Conservation (phyloP, 2,329 filamentous ascomycete species). For the Penicillium sp. region DNA sequence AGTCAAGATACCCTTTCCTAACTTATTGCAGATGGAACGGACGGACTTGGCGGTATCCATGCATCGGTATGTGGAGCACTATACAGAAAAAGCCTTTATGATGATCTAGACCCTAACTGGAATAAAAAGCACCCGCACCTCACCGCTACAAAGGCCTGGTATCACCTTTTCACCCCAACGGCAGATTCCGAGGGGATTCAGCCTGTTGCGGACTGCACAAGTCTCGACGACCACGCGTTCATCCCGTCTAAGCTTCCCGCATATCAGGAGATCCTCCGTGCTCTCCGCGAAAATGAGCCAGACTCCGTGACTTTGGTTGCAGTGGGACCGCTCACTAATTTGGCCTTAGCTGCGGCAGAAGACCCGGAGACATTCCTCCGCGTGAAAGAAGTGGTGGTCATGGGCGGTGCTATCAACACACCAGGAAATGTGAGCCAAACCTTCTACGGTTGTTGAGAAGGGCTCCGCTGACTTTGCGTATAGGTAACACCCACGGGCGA, state of each 20-base stretch:
- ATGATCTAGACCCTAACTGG: neutral
- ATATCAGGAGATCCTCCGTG: constrained; percentile 82
- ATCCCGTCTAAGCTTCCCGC: constrained; percentile 68
- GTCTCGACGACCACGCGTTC: constrained; percentile 56
- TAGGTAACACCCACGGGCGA: constrained; percentile 68
- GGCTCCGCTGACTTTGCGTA: constrained; percentile 32
- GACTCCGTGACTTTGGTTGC: constrained; percentile 87
- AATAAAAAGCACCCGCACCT: constrained; percentile 61
- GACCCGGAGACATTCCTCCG: constrained; percentile 86
- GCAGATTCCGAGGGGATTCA: constrained; percentile 47
- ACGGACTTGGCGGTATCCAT: constrained; percentile 75
- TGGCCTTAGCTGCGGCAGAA: constrained; percentile 80
- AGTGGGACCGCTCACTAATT: constrained; percentile 87
- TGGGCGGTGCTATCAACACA: constrained; percentile 80
- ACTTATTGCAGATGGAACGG: constrained; percentile 59
- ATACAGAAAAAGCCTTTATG: neutral
- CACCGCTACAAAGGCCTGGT: constrained; percentile 70
- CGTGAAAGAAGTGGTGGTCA: constrained; percentile 87
- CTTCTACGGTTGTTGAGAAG: neutral
- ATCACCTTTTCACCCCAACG: constrained; percentile 58
- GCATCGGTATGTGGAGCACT: constrained; percentile 36
- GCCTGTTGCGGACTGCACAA: constrained; percentile 37
- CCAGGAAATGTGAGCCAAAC: constrained; percentile 65
- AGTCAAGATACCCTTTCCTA: neutral
- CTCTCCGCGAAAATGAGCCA: constrained; percentile 74